Evolutionary conservation across 495 filamentous ascomycete genomes (phyloP).

Genomic region (Xylaria scruposa): DNA sequence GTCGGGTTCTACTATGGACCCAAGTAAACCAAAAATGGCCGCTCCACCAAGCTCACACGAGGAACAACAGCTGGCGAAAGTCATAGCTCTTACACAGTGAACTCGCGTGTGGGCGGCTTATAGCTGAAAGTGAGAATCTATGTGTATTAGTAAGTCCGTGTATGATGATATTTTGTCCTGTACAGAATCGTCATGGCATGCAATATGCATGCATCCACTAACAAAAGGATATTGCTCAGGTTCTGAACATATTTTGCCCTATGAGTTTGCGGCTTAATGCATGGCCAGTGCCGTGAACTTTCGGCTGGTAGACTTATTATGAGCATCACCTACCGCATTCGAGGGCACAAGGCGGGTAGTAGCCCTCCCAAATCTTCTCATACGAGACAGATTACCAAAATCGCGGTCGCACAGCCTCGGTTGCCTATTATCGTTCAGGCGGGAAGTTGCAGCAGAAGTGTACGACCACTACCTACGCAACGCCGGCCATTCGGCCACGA

Average conservation of each 20-base stretch:
- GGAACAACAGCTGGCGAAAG: background rate
- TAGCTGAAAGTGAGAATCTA: background rate
- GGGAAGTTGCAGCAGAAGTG: constrained; percentile 36
- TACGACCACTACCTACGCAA: constrained; percentile 16
- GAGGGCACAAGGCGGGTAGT: constrained; percentile 14
- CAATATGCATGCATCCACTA: constrained; percentile 24
- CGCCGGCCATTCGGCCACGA: constrained; percentile 15
- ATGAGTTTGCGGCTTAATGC: constrained; percentile 18
- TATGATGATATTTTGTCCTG: constrained; percentile 23
- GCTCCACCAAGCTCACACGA: background rate
- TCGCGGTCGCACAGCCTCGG: constrained; percentile 23
- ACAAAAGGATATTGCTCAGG: constrained; percentile 24
- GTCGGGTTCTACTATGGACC: background rate
- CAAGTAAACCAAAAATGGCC: background rate
- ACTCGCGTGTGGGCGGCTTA: constrained; percentile 1
- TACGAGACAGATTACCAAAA: constrained; percentile 33
- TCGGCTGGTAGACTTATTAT: constrained; percentile 15
- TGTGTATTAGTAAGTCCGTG: background rate
- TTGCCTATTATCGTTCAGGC: constrained; percentile 40
- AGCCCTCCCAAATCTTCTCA: constrained; percentile 28
- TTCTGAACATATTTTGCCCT: constrained; percentile 23
- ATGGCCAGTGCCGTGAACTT: constrained; percentile 19
- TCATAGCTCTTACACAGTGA: constrained; percentile 10
- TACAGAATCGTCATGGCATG: constrained; percentile 21
- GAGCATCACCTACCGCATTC: constrained; percentile 16